Evolutionary conservation across 2,329 filamentous ascomycete genomes (phyloP), one percentile per base, ranked within the genome.

Genomic region (Hypoxylon sp.): DNA sequence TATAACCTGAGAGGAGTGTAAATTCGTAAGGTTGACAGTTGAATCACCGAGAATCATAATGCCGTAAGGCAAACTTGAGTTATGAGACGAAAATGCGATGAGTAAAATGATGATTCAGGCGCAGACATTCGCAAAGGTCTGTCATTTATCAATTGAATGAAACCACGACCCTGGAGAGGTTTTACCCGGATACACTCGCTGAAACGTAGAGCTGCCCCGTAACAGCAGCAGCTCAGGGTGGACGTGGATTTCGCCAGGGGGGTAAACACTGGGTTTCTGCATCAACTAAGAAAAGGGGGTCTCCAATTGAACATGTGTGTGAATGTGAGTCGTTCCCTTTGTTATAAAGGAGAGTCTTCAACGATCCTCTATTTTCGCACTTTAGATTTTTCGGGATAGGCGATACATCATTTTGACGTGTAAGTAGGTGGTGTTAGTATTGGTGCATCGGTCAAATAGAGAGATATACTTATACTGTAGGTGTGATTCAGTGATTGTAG

Each of bases 221-320:
- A 26, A n/a, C n/a, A n/a, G n/a, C n/a, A n/a, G n/a, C n/a, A n/a
- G n/a, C n/a, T n/a, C n/a, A n/a, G n/a, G n/a, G n/a, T n/a, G n/a
- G n/a, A 59, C 57, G 30, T 34, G 16, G 38, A 13, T 15, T 49
- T 49, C 36, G 41, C 40, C 43, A 50, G 35, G 35, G 29, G 27
- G 19, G 20, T 1, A n/a, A 13, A 20, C n/a, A 15, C n/a, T n/a
- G n/a, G n/a, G 17, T n/a, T 13, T 37, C n/a, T 42, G 46, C 37
- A 34, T 30, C 29, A 37, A 26, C 29, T 7, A 34, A 27, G 19
- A 41, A 40, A 30, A 17, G 15, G 15, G n/a, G 25, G 30, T 12
- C 23, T 11, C 21, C 7, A 32, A 16, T 16, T 32, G 30, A 35
- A 36, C 21, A 36, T 32, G 48, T 30, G 31, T 19, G 19, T 21